phyloP scores from a whole-genome alignment of 306 rosid species.

The Quercus berberidifolia region DNA sequence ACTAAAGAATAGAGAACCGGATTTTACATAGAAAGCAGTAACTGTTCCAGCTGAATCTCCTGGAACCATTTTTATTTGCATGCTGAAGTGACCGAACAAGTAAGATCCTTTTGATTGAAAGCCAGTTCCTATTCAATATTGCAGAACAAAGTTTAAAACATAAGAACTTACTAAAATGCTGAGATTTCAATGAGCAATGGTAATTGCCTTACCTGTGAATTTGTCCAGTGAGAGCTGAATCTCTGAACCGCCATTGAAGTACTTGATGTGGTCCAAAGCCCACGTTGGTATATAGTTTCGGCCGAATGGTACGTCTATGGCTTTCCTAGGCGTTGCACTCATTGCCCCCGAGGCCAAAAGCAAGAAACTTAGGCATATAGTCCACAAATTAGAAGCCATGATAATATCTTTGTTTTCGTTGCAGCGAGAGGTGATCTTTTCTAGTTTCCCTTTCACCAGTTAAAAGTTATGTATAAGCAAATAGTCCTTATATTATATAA shows the following conservation, averaged over 20 bases:
- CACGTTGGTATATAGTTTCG: constrained; percentile 73
- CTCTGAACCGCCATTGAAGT: constrained; percentile 61
- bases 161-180: too few relatives aligned
- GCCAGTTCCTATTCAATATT: constrained; percentile 55
- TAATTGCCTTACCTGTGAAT: constrained; percentile 49
- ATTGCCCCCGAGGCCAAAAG: constrained; percentile 23
- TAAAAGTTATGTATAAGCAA: too few relatives aligned
- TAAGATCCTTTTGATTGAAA: constrained; percentile 83
- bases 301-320: constrained; percentile 53
- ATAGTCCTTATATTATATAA: too few relatives aligned
- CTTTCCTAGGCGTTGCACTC: constrained; percentile 33
- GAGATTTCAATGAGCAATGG: too few relatives aligned
- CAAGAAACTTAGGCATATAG: constrained; percentile 22
- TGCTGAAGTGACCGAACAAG: constrained; percentile 81
- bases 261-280: constrained; percentile 88
- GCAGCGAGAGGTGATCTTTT: too few relatives aligned
- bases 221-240: constrained; percentile 71
- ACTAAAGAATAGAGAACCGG: too few relatives aligned
- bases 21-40: constrained; percentile 74
- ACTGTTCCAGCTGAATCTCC: constrained; percentile 94
- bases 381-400: constrained; percentile 35
- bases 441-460: too few relatives aligned
- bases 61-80: constrained; percentile 68
- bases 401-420: too few relatives aligned
- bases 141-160: not conserved